Evolutionary conservation across 345 rosid genomes (phyloP).

Genomic region (Reutealis trisperma): DNA sequence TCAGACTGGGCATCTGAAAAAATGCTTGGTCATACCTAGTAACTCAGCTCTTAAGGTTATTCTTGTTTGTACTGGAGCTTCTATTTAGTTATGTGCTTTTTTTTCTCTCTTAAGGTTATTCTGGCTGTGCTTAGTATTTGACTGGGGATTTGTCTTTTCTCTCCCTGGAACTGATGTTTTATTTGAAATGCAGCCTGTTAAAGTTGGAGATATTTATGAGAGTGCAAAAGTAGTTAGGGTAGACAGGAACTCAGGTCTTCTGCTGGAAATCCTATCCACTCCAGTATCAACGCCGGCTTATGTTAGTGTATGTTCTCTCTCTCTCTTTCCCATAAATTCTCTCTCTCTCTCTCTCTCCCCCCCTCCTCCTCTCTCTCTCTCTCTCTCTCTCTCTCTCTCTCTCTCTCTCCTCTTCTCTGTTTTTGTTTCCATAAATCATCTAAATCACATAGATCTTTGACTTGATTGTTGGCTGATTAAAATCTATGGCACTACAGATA

Average conservation of each 20-base stretch:
- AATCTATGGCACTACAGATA: slow-evolving; percentile 43
- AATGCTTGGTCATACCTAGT: not conserved
- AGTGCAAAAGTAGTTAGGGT: slow-evolving; percentile 80
- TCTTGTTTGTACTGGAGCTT: slow-evolving; percentile 1
- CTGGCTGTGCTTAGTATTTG: not conserved
- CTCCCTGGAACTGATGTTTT: not conserved
- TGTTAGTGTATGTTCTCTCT: slow-evolving; percentile 63
- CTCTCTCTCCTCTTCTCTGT: slow-evolving; percentile 2
- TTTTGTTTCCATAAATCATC: not conserved
- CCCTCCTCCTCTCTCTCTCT: not conserved
- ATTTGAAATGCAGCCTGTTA: slow-evolving; percentile 59
- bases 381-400: slow-evolving; percentile 8
- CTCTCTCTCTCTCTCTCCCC: not conserved
- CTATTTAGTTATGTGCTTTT: not conserved
- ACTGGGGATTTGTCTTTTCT: not conserved
- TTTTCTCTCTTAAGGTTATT: too few species aligned
- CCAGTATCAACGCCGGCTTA: slow-evolving; percentile 71
- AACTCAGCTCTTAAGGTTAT: not conserved
- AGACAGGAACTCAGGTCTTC: slow-evolving; percentile 79
- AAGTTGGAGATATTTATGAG: slow-evolving; percentile 77
- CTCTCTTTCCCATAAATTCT: too few species aligned
- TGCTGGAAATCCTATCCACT: slow-evolving; percentile 78
- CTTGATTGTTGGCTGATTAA: not conserved
- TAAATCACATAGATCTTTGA: not conserved
- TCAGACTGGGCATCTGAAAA: not conserved